Evolutionary conservation across 2,329 filamentous ascomycete genomes (phyloP).

Genomic region (Alternaria panax): DNA sequence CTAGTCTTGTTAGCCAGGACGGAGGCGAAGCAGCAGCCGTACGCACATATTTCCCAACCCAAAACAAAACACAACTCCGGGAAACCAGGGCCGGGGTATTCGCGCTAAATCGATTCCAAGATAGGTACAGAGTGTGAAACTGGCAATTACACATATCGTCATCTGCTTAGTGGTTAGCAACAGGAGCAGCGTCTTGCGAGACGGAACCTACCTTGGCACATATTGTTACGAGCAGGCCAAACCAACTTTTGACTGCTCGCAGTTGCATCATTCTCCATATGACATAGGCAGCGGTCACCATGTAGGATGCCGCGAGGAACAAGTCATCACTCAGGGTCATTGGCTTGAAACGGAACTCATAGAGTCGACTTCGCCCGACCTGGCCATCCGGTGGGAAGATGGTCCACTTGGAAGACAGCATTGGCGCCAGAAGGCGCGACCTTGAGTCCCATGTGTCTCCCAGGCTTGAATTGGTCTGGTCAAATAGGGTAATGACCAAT

Average conservation of each 20-base stretch:
- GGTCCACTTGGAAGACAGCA: constrained; percentile 64
- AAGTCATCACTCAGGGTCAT: constrained; percentile 72
- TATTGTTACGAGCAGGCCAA: constrained; percentile 75
- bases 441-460: constrained; percentile 71
- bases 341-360: constrained; percentile 80
- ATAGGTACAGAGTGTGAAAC: constrained; percentile 79
- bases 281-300: constrained; percentile 70
- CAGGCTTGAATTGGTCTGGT: constrained; percentile 69
- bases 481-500: constrained; percentile 78
- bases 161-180: constrained; percentile 53
- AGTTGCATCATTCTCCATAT: constrained; percentile 71
- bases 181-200: not conserved
- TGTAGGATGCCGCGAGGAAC: constrained; percentile 70
- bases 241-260: constrained; percentile 76
- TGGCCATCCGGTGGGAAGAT: constrained; percentile 69
- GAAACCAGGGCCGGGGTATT: constrained; percentile 77
- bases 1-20: constrained; percentile 37
- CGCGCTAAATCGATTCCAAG: constrained; percentile 77
- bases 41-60: constrained; percentile 75
- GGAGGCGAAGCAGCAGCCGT: not conserved
- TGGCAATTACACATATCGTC: constrained; percentile 75
- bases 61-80: constrained; percentile 77
- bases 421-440: constrained; percentile 61
- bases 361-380: constrained; percentile 66
- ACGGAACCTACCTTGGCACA: constrained; percentile 62